Conservation (phyloP, 2,329 filamentous ascomycete species). For the Paraphoma chrysanthemicola region DNA sequence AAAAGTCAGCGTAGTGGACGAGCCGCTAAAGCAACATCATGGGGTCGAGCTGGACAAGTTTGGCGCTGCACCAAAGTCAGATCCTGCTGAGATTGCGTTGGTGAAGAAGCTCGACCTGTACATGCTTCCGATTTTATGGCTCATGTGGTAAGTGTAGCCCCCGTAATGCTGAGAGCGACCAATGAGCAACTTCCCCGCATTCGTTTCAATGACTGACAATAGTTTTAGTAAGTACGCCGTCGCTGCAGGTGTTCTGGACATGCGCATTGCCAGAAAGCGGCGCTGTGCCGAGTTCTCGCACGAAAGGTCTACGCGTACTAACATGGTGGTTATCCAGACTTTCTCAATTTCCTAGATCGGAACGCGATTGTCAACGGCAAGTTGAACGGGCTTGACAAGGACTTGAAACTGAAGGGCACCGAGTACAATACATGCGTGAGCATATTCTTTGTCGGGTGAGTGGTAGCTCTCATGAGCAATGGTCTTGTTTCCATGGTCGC, state of each 20-base stretch:
- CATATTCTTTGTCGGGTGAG: conserved; percentile 63
- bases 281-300: background rate
- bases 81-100: conserved; percentile 30
- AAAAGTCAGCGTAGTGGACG: background rate
- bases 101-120: conserved; percentile 33
- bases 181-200: no score
- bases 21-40: conserved; percentile 11
- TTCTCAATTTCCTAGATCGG: conserved; percentile 58
- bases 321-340: background rate
- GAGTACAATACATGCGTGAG: conserved; percentile 66
- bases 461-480: background rate
- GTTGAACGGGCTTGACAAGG: conserved; percentile 37
- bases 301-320: background rate
- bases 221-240: no score
- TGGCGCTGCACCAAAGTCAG: conserved; percentile 25
- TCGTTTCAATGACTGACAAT: no score
- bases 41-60: conserved; percentile 30
- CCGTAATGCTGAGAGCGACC: background rate
- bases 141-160: conserved; percentile 13
- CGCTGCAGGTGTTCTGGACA: no score
- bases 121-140: conserved; percentile 27
- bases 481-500: background rate
- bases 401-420: conserved; percentile 53
- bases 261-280: no score
- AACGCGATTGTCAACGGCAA: conserved; percentile 68